Base-by-base conservation (phyloP, 768 basidiomycete species). In the Daedaleopsis sinensis region DNA sequence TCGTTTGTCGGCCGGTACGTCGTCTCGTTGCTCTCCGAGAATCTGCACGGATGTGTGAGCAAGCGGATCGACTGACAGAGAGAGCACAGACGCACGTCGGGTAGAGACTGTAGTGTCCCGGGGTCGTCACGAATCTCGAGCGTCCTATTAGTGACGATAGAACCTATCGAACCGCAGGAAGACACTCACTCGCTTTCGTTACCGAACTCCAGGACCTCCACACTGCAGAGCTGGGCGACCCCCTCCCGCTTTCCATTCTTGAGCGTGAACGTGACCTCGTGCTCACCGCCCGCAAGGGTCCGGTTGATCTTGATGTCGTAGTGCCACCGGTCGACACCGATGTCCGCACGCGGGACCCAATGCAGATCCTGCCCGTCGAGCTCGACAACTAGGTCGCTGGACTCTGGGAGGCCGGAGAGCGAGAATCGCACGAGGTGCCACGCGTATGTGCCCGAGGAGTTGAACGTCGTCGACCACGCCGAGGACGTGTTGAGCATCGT, bases 1-100 rank as follows among this genome's bases (percentile, higher is more conserved):
- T 90, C 86, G 64, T 91, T 90, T 2, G 91, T 93, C 4, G 91
- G 91, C n/a, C 91, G 83, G 73, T 89, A 93, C 3, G 83, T 81
- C 0, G 88, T 91, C 54, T 72, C 71, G 66, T 92, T 90, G 42
- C 76, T 71, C 37, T 86, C 78, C 0, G 87, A 89, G 69, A 81
- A 91, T 19, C 89, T 90, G 62, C 19, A 43, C 4, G 37, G 6
- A 24, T 46, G 13, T 24, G 18, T 35, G 13, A 49, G 35, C 24
- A 38, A 58, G 32, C 39, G 8, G 12, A 37, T 57, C 35, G 44
- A 39, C 21, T 12, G 36, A 21, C 10, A 58, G 42, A 21, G 32
- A 42, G 57, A 38, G 37, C 36, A 38, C 51, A 35, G 6, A 74
- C 86, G 60, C 63, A 91, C 88, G 91, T 93, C 11, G 91, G 90